These are phyloP conservation scores for Tritrichomonas foetus DNA, from an alignment of 208 protist genomes.

Conservation along the genomic window DNA sequence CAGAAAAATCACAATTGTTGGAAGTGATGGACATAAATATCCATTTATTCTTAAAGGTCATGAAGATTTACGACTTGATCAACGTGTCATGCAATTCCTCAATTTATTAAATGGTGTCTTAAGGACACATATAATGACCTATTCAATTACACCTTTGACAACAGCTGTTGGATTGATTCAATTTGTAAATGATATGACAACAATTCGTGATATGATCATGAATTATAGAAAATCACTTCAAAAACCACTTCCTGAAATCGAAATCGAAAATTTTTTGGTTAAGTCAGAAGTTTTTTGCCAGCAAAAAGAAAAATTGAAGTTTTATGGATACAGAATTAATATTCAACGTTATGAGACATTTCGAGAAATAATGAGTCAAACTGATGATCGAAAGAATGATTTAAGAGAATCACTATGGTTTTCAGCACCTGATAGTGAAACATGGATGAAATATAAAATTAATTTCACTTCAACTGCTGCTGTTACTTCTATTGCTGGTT, in stretches of 20 bases:
- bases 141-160: not conserved
- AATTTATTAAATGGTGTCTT: not conserved
- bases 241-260: not conserved
- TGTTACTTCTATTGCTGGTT: not conserved
- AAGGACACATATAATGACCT: not conserved
- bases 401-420: not conserved
- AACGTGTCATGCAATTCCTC: not conserved
- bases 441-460: not conserved
- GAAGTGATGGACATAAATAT: not conserved
- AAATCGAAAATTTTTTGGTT: not conserved
- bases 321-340: not conserved
- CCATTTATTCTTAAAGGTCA: not conserved
- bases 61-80: slow-evolving; percentile 12
- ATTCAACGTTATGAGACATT: not conserved
- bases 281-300: too few species aligned
- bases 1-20: slow-evolving; percentile 2
- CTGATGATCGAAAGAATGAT: not conserved
- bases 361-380: not conserved
- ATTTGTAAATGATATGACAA: not conserved
- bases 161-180: not conserved
- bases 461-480: not conserved
- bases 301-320: too few species aligned
- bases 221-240: not conserved
- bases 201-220: not conserved
- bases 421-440: not conserved